These are phyloP conservation scores for Tricholoma flavovirens DNA, from an alignment of 768 basidiomycete genomes.

Conservation along the genomic window DNA sequence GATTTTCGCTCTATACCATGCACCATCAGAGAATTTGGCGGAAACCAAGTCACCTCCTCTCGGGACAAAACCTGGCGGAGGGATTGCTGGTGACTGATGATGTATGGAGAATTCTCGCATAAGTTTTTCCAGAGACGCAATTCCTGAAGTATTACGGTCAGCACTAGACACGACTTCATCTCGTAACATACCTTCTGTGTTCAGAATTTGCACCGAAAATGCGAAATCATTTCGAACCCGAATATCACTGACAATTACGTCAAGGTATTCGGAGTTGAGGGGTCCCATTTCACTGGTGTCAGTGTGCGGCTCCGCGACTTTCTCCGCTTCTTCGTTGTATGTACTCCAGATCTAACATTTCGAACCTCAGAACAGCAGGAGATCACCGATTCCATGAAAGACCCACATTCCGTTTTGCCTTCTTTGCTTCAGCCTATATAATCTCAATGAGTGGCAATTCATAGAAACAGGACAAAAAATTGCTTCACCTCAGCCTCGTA, in stretches of 20 bases:
- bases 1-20: conserved; percentile 95
- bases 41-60: conserved; percentile 87
- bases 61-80: conserved; percentile 69
- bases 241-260: conserved; percentile 89
- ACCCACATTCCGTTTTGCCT: conserved; percentile 68
- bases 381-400: neutral
- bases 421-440: conserved; percentile 72
- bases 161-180: neutral
- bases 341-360: conserved; percentile 78
- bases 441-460: conserved; percentile 1
- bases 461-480: neutral
- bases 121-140: conserved; percentile 85
- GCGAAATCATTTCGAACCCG: conserved; percentile 65
- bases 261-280: conserved; percentile 81
- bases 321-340: conserved; percentile 71
- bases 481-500: conserved; percentile 72
- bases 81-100: conserved; percentile 58
- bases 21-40: conserved; percentile 89
- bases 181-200: conserved; percentile 69
- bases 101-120: conserved; percentile 92
- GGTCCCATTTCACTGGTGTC: conserved; percentile 43
- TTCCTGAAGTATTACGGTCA: conserved; percentile 44
- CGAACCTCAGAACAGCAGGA: conserved; percentile 1
- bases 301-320: conserved; percentile 39
- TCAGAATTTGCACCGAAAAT: conserved; percentile 92